Evolutionary conservation across 768 basidiomycete species (phyloP), one percentile per base, ranked within the genome.

Genomic region (Calvatia gigantea): DNA sequence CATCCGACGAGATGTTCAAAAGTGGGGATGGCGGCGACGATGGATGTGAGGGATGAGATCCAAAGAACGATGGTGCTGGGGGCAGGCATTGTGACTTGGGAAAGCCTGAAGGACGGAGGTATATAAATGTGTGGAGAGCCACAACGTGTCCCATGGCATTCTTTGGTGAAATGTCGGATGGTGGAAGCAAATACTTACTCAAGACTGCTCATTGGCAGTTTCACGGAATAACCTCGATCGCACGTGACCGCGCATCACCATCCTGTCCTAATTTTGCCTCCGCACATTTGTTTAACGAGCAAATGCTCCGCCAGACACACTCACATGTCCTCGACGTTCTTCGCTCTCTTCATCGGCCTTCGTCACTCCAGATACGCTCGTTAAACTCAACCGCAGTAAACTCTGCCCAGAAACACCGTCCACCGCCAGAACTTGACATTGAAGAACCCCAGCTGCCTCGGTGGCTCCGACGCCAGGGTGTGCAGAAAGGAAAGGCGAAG

Each of bases 1-100:
- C 71, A 67, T 14, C 69, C 62, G 28, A 63, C 66, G 33, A 73
- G 60, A n/a, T 70, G 74, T 25, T 76, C 72, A 67, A 74, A 79
- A 17, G 75, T 73, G 12, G 79, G 78, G 43, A 79, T 61, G 2
- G 72, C 71, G 19, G 58, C 29, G 17, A 70, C 71, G 12, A 65
- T 55, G 32, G 19, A 6, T 14, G 42, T 17, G n/a, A 59, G 57
- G 39, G 62, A 61, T 11, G 59, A 62, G 56, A 64, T 51, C 21
- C 67, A 48, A 53, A 70, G 42, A 33, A 65, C 51, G 35, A 67
- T 47, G 42, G 71, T 48, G 12, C 56, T 56, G 21, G 62, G 57
- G 32, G 48, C 45, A 51, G 33, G 5, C 57, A 56, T 56, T 28
- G 9, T 31, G 7, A 31, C n/a, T 29, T 33, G 46, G 41, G 41